Conservation (phyloP, 345 rosid genomes). For the Eucalyptus curtisii region DNA sequence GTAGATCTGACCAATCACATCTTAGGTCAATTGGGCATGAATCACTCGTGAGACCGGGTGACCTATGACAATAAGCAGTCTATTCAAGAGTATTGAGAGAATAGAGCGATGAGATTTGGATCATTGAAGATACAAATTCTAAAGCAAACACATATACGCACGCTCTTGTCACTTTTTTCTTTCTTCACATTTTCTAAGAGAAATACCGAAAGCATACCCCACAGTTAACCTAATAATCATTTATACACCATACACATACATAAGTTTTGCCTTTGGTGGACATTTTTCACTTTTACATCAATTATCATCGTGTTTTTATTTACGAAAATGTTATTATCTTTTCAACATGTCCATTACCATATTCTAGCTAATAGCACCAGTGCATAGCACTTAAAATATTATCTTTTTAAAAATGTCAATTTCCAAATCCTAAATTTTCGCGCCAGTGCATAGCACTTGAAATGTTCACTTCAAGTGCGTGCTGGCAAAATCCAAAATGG, state of each 20-base stretch:
- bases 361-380: neutral
- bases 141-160: neutral
- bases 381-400: neutral
- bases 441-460: neutral
- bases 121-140: neutral
- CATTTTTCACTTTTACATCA: neutral
- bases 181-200: neutral
- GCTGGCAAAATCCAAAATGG: neutral
- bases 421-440: neutral
- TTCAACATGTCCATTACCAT: neutral
- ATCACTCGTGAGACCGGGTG: neutral
- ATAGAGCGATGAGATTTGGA: neutral
- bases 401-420: too few relatives aligned
- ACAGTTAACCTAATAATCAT: neutral
- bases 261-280: neutral
- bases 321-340: neutral
- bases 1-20: neutral
- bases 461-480: neutral
- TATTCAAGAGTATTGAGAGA: neutral
- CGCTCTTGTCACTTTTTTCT: neutral
- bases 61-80: neutral
- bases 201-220: neutral
- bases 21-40: neutral
- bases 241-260: neutral
- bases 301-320: neutral